Evolutionary conservation across 805 yeast genomes (phyloP), one percentile per base, ranked within the genome.

Genomic region (Nakazawaea pomicola): DNA sequence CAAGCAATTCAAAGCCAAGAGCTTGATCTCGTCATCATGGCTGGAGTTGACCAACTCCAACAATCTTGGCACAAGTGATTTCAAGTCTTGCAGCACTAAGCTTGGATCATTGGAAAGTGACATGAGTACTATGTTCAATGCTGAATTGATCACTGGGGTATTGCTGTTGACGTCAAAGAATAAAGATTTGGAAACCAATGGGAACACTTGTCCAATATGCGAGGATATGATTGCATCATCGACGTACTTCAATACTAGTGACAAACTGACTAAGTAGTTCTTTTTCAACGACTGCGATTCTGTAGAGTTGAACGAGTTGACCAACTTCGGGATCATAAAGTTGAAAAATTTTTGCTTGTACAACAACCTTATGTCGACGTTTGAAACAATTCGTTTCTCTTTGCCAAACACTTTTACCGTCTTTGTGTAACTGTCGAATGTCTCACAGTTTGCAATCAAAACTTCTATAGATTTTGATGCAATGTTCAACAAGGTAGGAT

Each of bases 291-390:
- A 36, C 1, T 49, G 51, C 4, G 44, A 17, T 9, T 51, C 48
- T 6, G 50, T 37, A 1, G 42, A 17, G 23, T 62, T 59, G 55
- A 73, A 79, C 3, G 69, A 70, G 0, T 60, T 55, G 6, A 83
- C 74, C 24, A 88, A 56, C 23, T 56, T 58, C 0, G 84, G 83
- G 5, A 87, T 67, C 1, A 78, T 63, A 7, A 68, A 61, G 45
- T 77, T 76, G 55, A 88, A 87, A 19, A 86, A 69, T 48, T 80
- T 80, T 54, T 93, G 99, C 55, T 88, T 88, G 68, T 83, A 87
- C 18, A 93, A 67, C 33, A 74, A 58, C 44, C 84, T 74, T 15
- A 83, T 73, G 45, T 80, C 76, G 41, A 83, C 68, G 47, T 78
- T 78, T 46, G 57, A 57, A 1, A 72, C 73, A n/a, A 41, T 42